phyloP scores from a whole-genome alignment of 192 early-diverging fungal species.

The Podila horticola region DNA sequence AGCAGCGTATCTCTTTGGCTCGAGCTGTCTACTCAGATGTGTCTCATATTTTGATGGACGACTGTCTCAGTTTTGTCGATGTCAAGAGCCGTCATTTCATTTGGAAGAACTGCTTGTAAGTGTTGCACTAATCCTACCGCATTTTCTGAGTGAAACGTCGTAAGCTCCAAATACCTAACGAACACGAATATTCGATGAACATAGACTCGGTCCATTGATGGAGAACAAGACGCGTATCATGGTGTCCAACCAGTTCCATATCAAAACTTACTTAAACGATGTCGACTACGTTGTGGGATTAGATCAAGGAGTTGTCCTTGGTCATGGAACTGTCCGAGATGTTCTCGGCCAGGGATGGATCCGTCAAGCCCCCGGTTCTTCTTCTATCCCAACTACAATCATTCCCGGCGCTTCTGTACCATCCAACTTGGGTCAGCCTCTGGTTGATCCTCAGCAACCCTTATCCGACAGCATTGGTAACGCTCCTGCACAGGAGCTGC shows the following conservation, averaged over 20 bases:
- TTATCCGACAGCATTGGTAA: constrained; percentile 5
- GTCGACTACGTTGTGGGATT: constrained; percentile 48
- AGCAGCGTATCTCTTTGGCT: constrained; percentile 85
- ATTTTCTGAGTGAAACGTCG: no score
- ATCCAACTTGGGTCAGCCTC: constrained; percentile 37
- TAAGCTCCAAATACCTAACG: no score
- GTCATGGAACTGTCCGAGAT: constrained; percentile 37
- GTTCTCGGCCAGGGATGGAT: constrained; percentile 51
- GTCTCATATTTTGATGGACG: constrained; percentile 80
- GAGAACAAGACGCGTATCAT: constrained; percentile 42
- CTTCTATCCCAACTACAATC: constrained; percentile 39
- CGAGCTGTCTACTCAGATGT: constrained; percentile 81
- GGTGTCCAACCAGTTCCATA: constrained; percentile 44
- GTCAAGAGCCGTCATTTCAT: constrained; percentile 52
- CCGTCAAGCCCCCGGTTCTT: constrained; percentile 40
- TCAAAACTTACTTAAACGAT: constrained; percentile 47
- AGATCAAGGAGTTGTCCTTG: constrained; percentile 40
- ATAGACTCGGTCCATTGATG: constrained; percentile 30
- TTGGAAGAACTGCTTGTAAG: constrained; percentile 51
- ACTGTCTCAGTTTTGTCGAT: constrained; percentile 92
- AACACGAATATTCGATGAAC: background rate
- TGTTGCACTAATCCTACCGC: background rate
- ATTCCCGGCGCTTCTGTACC: constrained; percentile 43
- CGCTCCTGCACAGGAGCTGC: constrained; percentile 20
- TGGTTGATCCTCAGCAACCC: constrained; percentile 5